Base-by-base conservation (phyloP, 1,139 yeast genomes). In the Candida mesenterica region DNA sequence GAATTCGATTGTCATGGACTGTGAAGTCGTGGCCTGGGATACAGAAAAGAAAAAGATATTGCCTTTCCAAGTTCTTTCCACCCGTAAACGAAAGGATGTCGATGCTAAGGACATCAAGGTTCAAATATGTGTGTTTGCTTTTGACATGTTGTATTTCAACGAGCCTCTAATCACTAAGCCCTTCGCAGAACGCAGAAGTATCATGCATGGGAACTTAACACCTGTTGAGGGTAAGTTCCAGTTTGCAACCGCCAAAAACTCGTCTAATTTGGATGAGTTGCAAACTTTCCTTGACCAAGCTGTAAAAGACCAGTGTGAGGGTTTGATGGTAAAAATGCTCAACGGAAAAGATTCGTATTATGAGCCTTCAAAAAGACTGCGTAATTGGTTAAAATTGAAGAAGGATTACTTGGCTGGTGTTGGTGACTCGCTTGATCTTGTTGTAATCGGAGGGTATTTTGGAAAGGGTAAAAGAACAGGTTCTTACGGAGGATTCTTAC, bases 11-110 rank as follows among this genome's bases (percentile, higher is more conserved):
- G 88, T 92, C 40, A 60, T 92, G 39, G 99, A 92, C 57, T 87
- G 97, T 61, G 99, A 92, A 60, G 97, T 97, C 4, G 98, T 94
- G n/a, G 99, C 98, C 0, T 92, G 96, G 96, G 97, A 92, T 57
- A 68, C 82, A 40, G 80, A 70, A 32, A 69, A 73, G 15, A 61
- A 78, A 19, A 86, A 83, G 55, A 90, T 94, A 38, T 64, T 92
- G 39, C 98, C 99, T 0, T 92, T 92, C 61, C 99, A 92, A 58
- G 82, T 88, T 0, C 64, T 92, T 33, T 84, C 96, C 1, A 92
- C 98, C 0, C 77, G 99, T 57, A 92, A 92, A 59, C 76, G 97
- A 37, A 94, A 92, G 58, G 97, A 84, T 46, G 98, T 92, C 7
- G 82, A 84, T 34, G 83, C 84, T 40, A 82, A 81, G 33, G 94